A percentile compares a stretch with the other conserved stretches of the same genome.
phyloP scores from a whole-genome alignment of 1,139 yeast genomes.

The Yamadazyma dushanensis region DNA sequence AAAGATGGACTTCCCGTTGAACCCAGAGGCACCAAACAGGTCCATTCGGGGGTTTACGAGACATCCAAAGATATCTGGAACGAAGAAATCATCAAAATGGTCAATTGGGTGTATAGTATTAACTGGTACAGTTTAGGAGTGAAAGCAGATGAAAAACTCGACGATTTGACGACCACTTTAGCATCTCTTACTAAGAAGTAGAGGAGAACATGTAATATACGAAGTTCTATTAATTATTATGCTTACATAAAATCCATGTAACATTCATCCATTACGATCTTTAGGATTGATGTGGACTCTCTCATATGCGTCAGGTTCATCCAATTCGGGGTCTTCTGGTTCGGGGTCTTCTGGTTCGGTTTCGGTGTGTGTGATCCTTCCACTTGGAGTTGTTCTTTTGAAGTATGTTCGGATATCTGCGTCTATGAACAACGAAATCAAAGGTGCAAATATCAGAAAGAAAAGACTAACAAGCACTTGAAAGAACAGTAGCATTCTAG shows the following conservation, averaged over 20 bases:
- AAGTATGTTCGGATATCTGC: slow-evolving; percentile 52
- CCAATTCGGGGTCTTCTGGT: too few relatives aligned
- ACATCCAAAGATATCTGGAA: slow-evolving; percentile 84
- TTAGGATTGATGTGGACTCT: too few relatives aligned
- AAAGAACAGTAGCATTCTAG: slow-evolving; percentile 59
- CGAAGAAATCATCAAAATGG: slow-evolving; percentile 65
- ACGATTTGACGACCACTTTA: slow-evolving; percentile 32
- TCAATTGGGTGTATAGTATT: slow-evolving; percentile 63
- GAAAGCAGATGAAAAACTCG: slow-evolving; percentile 35
- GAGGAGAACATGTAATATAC: too few relatives aligned
- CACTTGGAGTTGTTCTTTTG: slow-evolving; percentile 15
- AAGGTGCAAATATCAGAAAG: slow-evolving; percentile 63
- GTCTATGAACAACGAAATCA: slow-evolving; percentile 54
- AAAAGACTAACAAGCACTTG: slow-evolving; percentile 51
- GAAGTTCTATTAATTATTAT: too few relatives aligned
- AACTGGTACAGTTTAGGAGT: slow-evolving; percentile 49
- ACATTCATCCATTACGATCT: too few relatives aligned
- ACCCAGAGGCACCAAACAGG: slow-evolving; percentile 22
- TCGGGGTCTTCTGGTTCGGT: too few relatives aligned
- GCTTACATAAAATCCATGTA: too few relatives aligned
- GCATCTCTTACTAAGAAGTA: slow-evolving; percentile 16
- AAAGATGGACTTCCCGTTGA: slow-evolving; percentile 25
- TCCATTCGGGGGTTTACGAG: slow-evolving; percentile 49
- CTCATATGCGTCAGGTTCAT: too few relatives aligned
- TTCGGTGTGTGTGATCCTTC: too few relatives aligned